phyloP scores from a whole-genome alignment of 306 rosid genomes.

The Castanea sativa region DNA sequence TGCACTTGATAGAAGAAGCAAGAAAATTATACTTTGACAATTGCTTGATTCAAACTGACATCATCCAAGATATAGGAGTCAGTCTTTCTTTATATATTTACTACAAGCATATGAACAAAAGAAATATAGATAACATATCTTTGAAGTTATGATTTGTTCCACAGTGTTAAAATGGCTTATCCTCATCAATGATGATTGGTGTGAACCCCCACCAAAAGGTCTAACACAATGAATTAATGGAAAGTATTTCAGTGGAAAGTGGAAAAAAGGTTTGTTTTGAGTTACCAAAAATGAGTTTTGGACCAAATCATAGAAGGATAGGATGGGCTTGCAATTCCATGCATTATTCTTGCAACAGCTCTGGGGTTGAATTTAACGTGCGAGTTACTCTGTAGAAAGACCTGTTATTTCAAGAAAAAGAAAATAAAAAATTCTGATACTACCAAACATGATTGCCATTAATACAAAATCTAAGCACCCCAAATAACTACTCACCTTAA shows the following conservation, averaged over 20 bases:
- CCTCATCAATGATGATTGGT: constrained; percentile 4
- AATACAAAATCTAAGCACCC: constrained; percentile 24
- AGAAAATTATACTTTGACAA: not conserved
- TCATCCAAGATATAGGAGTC: not conserved
- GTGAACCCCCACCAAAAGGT: not conserved
- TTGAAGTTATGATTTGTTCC: not conserved
- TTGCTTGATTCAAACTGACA: not conserved
- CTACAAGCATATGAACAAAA: not conserved
- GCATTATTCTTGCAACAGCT: constrained; percentile 93
- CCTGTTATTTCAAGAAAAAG: constrained; percentile 50
- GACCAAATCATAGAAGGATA: constrained; percentile 82
- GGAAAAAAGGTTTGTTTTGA: not conserved
- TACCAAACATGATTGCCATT: constrained; percentile 16
- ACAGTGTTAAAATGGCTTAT: not conserved
- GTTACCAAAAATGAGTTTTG: constrained; percentile 89
- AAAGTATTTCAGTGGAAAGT: not conserved
- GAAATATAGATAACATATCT: not conserved
- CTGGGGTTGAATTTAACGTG: constrained; percentile 86
- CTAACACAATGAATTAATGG: not conserved
- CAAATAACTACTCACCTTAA: constrained; percentile 55
- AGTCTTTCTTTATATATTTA: not conserved
- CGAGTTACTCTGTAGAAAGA: constrained; percentile 78
- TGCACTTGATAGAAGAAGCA: not conserved
- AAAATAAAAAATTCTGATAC: constrained; percentile 2
- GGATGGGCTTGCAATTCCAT: constrained; percentile 93